Base-by-base conservation (phyloP, 1,139 yeast species). In the Taphrina pruni region DNA sequence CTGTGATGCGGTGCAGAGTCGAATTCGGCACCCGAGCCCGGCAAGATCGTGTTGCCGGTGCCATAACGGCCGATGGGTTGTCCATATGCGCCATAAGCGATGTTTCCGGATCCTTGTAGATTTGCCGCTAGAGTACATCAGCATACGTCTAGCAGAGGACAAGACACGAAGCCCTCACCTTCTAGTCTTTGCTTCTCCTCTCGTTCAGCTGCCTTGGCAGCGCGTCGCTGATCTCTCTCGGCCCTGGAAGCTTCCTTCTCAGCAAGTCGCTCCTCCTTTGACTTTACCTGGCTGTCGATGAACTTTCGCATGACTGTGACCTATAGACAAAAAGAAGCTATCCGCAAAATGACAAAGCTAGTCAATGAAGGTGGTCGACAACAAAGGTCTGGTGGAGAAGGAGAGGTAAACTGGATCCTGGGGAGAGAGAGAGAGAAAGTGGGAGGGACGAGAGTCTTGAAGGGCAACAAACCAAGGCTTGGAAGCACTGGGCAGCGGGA, bases 221-320 rank as follows among this genome's bases (percentile, higher is more conserved):
- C 54, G 6, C 39, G 26, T 32, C 43, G 20, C 62, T 58, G 43
- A 8, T 21, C 62, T 8, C 43, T 21, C n/a, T 43, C 62, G n/a
- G n/a, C 54, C 14, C 62, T 11, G 45, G 54, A 14, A 9, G 39
- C 62, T 17, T 58, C 62, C 43, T 58, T 58, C 62, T 58, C 62
- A n/a, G 62, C 54, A 6, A 32, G 21, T 26, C 62, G 62, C 32
- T 58, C 62, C 3, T 58, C 62, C 62, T 58, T 58, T 45, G 62
- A 58, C 62, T 58, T 58, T 12, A 58, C 62, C 43, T 58, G 62
- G 9, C 54, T 45, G 35, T 58, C 62, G 43, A 58, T 58, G 54
- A 58, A 58, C 41, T 58, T 58, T 32, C 62, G 38, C 62, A 58
- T 58, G 20, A 26, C 46, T 38, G 54, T 1, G 7, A 35, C 3